These are phyloP conservation scores for Pyrrhoderma lamaoense DNA, from an alignment of 1,284 basidiomycete genomes.

Conservation along the genomic window DNA sequence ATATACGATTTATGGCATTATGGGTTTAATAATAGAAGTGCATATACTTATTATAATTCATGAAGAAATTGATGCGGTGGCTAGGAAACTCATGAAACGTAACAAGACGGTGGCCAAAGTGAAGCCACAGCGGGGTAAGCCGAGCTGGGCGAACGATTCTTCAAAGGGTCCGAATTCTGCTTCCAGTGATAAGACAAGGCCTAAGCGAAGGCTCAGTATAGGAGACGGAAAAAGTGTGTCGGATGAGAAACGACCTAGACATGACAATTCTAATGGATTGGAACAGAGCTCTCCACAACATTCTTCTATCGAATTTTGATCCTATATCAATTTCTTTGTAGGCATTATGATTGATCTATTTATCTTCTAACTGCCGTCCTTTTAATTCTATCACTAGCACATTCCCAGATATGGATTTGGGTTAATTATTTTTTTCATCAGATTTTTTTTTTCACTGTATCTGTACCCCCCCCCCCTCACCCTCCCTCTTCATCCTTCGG, in stretches of 20 bases:
- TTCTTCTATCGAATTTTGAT: background rate
- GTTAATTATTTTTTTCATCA: no score
- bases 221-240: slow-evolving; percentile 1
- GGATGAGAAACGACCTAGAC: slow-evolving; percentile 13
- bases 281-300: no score
- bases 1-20: slow-evolving; percentile 15
- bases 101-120: slow-evolving; percentile 1
- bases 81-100: slow-evolving; percentile 24
- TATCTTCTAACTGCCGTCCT: no score
- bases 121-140: slow-evolving; percentile 14
- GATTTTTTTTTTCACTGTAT: no score
- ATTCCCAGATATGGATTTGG: no score
- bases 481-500: no score
- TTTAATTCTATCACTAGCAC: background rate
- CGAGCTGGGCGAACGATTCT: slow-evolving; percentile 15
- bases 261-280: background rate
- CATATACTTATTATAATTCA: background rate
- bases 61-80: slow-evolving; percentile 31
- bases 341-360: no score
- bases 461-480: no score
- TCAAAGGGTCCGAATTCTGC: no score
- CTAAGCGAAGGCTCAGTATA: slow-evolving; percentile 6
- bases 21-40: slow-evolving; percentile 16
- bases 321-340: background rate
- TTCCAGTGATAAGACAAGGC: background rate